Base-by-base conservation (phyloP, 1,139 yeast genomes). In the Citeromyces hawaiiensis region DNA sequence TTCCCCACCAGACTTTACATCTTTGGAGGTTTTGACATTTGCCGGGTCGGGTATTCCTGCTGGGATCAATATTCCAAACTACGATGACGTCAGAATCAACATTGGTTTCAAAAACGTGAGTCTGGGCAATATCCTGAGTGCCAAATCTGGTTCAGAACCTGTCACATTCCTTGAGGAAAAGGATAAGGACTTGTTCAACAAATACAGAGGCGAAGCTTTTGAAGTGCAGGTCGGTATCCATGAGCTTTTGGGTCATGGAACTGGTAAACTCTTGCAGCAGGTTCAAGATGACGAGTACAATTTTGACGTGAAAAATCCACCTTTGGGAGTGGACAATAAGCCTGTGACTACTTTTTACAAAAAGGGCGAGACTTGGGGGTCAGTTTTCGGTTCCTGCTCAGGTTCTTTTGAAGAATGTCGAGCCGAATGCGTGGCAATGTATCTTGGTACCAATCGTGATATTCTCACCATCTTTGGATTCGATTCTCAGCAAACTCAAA, bases 171-270 rank as follows among this genome's bases (percentile, higher is more conserved):
- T 86, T 40, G 55, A 58, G 32, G 69, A 66, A 2, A 58, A 61
- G 6, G 72, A 77, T 44, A 72, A 69, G 45, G 74, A 63, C 5
- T 52, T 74, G 37, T 83, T 72, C 63, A 75, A 77, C 45, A 75
- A 78, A 54, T 80, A 83, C 66, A 72, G 87, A 51, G 82, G 76
- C 37, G 88, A 82, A 40, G 81, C 94, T 1, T 86, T 85, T 56
- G 95, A 86, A 57, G 93, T 85, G 34, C 95, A 85, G 59, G 96
- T 86, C 38, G 95, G 95, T 40, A 80, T 85, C 51, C 96, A 86
- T 57, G 95, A 86, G 59, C 67, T 86, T 46, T 68, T 86, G 45
- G 95, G 96, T n/a, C 96, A 86, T 54, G 96, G 95, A 36, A 76
- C 91, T 5, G 95, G 95, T 39, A 85, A 85, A 56, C 64, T 86